A percentile compares a stretch with the other conserved stretches of the same genome.
Evolutionary conservation across 768 basidiomycete genomes (phyloP).

Genomic region (Suillus lakei): DNA sequence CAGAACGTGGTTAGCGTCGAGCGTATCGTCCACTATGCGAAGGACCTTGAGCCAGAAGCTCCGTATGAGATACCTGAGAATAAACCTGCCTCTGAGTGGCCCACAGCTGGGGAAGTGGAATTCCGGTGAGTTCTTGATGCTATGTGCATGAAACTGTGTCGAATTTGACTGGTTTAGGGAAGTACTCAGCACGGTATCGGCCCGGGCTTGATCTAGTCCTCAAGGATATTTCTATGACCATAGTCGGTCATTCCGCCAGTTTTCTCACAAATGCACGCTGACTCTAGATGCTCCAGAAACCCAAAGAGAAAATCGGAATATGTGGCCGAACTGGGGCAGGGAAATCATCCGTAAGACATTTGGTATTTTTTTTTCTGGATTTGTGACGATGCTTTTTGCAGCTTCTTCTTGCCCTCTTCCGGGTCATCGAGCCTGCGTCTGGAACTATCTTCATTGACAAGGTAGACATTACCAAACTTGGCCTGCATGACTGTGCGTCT

Average conservation of each 20-base stretch:
- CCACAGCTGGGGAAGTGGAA: conserved; percentile 69
- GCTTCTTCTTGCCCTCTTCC: conserved; percentile 74
- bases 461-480: conserved; percentile 76
- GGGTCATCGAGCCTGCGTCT: conserved; percentile 71
- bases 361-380: neutral
- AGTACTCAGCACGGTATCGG: conserved; percentile 81
- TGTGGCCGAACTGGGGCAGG: conserved; percentile 83
- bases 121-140: conserved; percentile 58
- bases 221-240: conserved; percentile 70
- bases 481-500: conserved; percentile 58
- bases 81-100: conserved; percentile 69
- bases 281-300: conserved; percentile 48
- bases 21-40: conserved; percentile 81
- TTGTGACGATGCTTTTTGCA: conserved; percentile 23
- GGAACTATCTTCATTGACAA: conserved; percentile 77
- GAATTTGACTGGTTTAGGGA: conserved; percentile 39
- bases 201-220: conserved; percentile 80
- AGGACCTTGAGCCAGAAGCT: conserved; percentile 71
- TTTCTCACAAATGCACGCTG: neutral
- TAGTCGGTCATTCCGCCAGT: conserved; percentile 47
- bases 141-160: conserved; percentile 3
- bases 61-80: conserved; percentile 67
- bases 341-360: conserved; percentile 66
- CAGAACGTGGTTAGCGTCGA: conserved; percentile 91
- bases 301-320: conserved; percentile 89